Base-by-base conservation (phyloP, 176 grass and related monocot genomes). In the Musa itinerans region DNA sequence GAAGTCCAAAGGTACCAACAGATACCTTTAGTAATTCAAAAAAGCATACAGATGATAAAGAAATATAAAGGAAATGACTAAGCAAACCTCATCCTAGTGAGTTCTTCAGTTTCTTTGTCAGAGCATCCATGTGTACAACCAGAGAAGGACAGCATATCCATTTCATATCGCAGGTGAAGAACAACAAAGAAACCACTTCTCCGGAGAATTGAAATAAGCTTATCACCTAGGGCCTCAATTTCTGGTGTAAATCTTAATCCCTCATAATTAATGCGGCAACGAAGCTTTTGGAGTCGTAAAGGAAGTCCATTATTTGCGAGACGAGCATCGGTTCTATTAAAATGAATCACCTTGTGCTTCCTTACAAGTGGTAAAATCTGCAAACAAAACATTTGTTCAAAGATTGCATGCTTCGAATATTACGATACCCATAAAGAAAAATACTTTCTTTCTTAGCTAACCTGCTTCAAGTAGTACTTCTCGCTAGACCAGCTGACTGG, bases 131-230 rank as follows among this genome's bases (percentile, higher is more conserved):
- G 94, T 62, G 88, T 88, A 76, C 94, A 98, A 56, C 94, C 94
- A 80, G 94, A 98, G 73, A 93, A 98, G n/a, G 94, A 83, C 66
- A 98, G 90, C 94, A 98, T 98, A 73, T 98, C 95, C 95, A 98
- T 98, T 63, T 98, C 90, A 82, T 93, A 93, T 83, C 95, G 87
- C 77, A 98, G 84, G 68, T 98, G 95, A 79, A 98, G 95, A 29
- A 91, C 95, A 72, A 93, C 76, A 79, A 98, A 98, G 53, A 49
- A 87, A 69, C 90, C 74, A 75, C 82, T 80, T 77, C 72, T 90
- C 65, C 66, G 83, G 65, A 93, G 90, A 85, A 73, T 68, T 70
- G 82, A 88, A 43, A 93, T 74, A 78, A 98, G 87, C 78, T 98
- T 98, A 73, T 85, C 82, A 54, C 95, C 90, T 62, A 98, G 78